Evolutionary conservation across 2,329 filamentous ascomycete species (phyloP).

Genomic region (Cadophora luteo-olivacea): DNA sequence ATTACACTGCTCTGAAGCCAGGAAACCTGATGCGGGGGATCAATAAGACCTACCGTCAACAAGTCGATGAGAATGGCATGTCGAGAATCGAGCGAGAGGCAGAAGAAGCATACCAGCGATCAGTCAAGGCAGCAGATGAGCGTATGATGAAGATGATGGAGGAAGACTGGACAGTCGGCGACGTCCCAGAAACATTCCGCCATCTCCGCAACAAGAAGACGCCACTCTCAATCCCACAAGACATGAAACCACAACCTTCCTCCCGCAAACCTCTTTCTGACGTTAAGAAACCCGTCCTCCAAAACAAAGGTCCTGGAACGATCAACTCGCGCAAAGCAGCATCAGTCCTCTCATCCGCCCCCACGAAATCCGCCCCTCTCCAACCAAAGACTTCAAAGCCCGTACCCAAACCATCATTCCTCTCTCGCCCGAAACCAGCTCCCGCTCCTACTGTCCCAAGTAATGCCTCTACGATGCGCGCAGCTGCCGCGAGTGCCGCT

Average conservation of each 20-base stretch:
- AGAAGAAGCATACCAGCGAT: slow-evolving; percentile 51
- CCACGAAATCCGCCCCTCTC: slow-evolving; percentile 38
- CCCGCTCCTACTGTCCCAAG: slow-evolving; percentile 50
- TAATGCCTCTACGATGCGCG: slow-evolving; percentile 58
- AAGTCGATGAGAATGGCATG: slow-evolving; percentile 71
- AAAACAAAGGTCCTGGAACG: slow-evolving; percentile 53
- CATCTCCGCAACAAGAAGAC: slow-evolving; percentile 41
- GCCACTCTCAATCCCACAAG: slow-evolving; percentile 25
- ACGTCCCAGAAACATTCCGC: slow-evolving; percentile 56
- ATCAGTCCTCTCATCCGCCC: slow-evolving; percentile 57
- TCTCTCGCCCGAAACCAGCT: slow-evolving; percentile 50
- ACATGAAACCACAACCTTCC: neutral
- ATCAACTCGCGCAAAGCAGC: slow-evolving; percentile 62
- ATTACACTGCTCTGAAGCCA: slow-evolving; percentile 62
- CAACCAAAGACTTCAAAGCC: slow-evolving; percentile 44
- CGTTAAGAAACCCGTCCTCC: slow-evolving; percentile 35
- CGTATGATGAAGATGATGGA: slow-evolving; percentile 72
- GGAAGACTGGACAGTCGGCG: slow-evolving; percentile 64
- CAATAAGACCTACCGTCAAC: slow-evolving; percentile 65
- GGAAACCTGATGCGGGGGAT: slow-evolving; percentile 67
- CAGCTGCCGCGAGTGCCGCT: slow-evolving; percentile 66
- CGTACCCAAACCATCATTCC: slow-evolving; percentile 44
- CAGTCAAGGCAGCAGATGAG: slow-evolving; percentile 65
- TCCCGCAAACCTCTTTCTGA: slow-evolving; percentile 11
- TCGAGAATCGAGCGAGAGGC: slow-evolving; percentile 67